These are phyloP conservation scores for Eutypa lata DNA, from an alignment of 2,329 filamentous ascomycete species.

Conservation along the genomic window DNA sequence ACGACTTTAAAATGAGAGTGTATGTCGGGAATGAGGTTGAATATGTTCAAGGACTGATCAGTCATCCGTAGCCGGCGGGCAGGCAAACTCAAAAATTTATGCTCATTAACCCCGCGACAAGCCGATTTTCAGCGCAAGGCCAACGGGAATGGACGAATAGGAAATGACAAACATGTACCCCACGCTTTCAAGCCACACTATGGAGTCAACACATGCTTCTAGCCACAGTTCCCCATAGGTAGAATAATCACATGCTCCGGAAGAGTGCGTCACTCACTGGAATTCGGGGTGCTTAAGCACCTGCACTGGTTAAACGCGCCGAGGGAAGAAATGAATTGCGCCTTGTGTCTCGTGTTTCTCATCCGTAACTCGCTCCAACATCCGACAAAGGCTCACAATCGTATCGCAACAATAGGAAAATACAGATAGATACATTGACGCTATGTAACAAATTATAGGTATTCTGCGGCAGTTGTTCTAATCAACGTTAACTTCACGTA, in stretches of 20 bases:
- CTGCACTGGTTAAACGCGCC: background rate
- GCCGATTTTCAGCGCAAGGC: background rate
- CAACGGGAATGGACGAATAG: background rate
- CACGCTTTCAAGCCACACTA: background rate
- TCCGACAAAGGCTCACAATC: background rate
- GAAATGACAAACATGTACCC: background rate
- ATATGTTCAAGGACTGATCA: background rate
- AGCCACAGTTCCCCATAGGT: background rate
- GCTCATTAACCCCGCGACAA: background rate
- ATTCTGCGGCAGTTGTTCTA: too few species aligned
- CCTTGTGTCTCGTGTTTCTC: background rate
- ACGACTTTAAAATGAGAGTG: background rate
- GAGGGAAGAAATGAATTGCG: background rate
- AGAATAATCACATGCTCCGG: background rate
- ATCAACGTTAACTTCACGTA: background rate
- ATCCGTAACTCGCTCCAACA: background rate
- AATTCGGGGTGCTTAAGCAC: background rate
- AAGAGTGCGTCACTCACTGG: background rate
- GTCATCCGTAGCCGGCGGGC: background rate
- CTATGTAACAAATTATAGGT: background rate
- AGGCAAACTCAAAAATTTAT: background rate
- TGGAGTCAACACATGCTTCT: background rate
- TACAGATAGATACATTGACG: too few species aligned
- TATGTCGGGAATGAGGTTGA: too few species aligned
- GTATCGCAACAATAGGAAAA: too few species aligned